phyloP scores from a whole-genome alignment of 1,284 basidiomycete species.

The Cutaneotrichosporon sp. region DNA sequence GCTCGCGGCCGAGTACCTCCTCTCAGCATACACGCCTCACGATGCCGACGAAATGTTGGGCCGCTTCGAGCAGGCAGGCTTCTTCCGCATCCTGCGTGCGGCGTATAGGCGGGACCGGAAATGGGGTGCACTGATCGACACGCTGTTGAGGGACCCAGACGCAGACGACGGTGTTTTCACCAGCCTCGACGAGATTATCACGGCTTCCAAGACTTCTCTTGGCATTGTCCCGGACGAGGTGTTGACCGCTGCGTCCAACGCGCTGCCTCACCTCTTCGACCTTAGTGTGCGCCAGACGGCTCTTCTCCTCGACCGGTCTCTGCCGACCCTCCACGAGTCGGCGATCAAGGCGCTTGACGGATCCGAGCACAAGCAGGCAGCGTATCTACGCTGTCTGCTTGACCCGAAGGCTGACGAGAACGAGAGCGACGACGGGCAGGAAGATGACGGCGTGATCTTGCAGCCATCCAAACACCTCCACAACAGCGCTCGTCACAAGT shows the following conservation, averaged over 20 bases:
- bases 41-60: constrained; percentile 67
- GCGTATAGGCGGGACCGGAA: constrained; percentile 72
- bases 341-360: constrained; percentile 34
- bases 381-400: constrained; percentile 76
- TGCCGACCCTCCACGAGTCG: constrained; percentile 64
- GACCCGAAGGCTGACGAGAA: constrained; percentile 59
- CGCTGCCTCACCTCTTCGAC: constrained; percentile 66
- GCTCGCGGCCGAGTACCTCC: constrained; percentile 89
- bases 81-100: constrained; percentile 82
- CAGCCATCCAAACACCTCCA: constrained; percentile 56
- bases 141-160: constrained; percentile 73
- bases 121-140: constrained; percentile 72
- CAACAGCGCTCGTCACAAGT: constrained; percentile 59
- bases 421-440: constrained; percentile 11
- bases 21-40: constrained; percentile 84
- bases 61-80: constrained; percentile 78
- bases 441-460: constrained; percentile 5
- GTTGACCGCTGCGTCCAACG: constrained; percentile 57
- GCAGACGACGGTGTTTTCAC: constrained; percentile 63
- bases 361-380: constrained; percentile 63
- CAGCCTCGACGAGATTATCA: constrained; percentile 62
- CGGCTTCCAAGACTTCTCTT: constrained; percentile 34
- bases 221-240: constrained; percentile 54
- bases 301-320: constrained; percentile 67
- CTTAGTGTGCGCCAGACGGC: constrained; percentile 68